These are phyloP conservation scores for Tephrocybe sp. DNA, from an alignment of 768 basidiomycete genomes.

Conservation along the genomic window DNA sequence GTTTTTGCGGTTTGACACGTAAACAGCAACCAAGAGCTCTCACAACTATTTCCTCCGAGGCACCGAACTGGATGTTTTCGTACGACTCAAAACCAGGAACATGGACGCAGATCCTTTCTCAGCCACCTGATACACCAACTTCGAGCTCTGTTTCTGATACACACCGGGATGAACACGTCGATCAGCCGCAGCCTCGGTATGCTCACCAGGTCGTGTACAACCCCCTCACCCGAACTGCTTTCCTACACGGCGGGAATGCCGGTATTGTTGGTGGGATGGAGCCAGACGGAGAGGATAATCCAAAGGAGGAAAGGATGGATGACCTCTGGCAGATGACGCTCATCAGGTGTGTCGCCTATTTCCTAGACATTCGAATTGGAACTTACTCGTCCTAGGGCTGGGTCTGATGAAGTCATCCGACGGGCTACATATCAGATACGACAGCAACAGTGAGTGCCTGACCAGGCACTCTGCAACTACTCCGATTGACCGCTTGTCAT, in stretches of 20 bases:
- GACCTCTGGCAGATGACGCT: constrained; percentile 81
- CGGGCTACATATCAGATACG: constrained; percentile 64
- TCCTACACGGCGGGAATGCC: constrained; percentile 78
- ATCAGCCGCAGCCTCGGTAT: constrained; percentile 62
- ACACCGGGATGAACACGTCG: constrained; percentile 12
- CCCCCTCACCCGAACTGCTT: constrained; percentile 50
- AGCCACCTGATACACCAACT: constrained; percentile 16
- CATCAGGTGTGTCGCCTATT: constrained; percentile 46
- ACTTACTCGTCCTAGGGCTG: constrained; percentile 43
- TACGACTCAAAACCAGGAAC: constrained; percentile 59
- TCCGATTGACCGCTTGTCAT: not conserved
- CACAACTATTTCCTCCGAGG: constrained; percentile 44
- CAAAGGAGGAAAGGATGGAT: constrained; percentile 54
- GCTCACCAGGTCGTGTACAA: constrained; percentile 83
- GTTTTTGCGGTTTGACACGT: constrained; percentile 64
- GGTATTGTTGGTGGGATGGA: constrained; percentile 32
- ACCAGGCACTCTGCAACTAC: not conserved
- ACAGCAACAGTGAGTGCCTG: constrained; percentile 62
- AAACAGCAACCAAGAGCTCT: constrained; percentile 35
- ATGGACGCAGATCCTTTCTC: constrained; percentile 61
- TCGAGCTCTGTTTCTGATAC: not conserved
- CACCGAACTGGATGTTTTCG: constrained; percentile 68
- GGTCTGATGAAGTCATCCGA: constrained; percentile 61
- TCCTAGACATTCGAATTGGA: not conserved
- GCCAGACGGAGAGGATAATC: constrained; percentile 24